Evolutionary conservation across 768 basidiomycete species (phyloP).

Genomic region (Phanerochaete sordida): DNA sequence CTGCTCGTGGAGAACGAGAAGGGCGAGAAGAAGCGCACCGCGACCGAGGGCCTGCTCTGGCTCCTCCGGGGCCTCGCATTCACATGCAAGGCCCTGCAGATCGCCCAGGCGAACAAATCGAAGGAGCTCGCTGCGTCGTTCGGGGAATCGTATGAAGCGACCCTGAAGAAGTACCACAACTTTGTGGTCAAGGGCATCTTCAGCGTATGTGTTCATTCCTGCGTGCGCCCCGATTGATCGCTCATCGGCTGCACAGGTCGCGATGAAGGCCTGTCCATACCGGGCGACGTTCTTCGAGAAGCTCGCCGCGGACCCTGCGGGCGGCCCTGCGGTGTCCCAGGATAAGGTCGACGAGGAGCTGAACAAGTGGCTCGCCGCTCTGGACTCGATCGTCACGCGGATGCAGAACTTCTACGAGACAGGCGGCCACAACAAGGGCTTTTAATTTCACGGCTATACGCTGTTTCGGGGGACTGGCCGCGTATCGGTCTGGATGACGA

Average conservation of each 20-base stretch:
- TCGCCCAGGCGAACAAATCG: conserved; percentile 59
- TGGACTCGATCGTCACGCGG: conserved; percentile 44
- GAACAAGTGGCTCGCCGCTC: conserved; percentile 49
- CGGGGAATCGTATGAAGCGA: conserved; percentile 73
- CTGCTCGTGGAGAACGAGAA: conserved; percentile 81
- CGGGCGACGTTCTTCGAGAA: conserved; percentile 55
- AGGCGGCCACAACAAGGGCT: conserved; percentile 40
- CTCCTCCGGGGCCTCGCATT: conserved; percentile 88
- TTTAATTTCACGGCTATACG: conserved; percentile 26
- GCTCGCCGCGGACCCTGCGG: conserved; percentile 38
- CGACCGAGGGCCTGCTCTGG: conserved; percentile 94
- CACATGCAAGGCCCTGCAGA: conserved; percentile 77
- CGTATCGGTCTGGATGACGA: not conserved
- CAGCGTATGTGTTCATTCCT: conserved; percentile 37
- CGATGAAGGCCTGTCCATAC: conserved; percentile 68
- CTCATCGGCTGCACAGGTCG: conserved; percentile 35
- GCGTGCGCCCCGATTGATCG: not conserved
- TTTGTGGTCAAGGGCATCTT: conserved; percentile 61
- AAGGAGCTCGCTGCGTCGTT: conserved; percentile 73
- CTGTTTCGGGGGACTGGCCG: not conserved
- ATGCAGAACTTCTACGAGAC: conserved; percentile 44
- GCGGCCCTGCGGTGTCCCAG: conserved; percentile 32
- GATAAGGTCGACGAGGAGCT: conserved; percentile 46
- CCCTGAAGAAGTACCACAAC: conserved; percentile 83
- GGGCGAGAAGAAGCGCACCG: conserved; percentile 78